A percentile compares a stretch with the other conserved stretches of the same genome.
phyloP scores from a whole-genome alignment of 129 eudicot genomes.

The Silybum marianum region DNA sequence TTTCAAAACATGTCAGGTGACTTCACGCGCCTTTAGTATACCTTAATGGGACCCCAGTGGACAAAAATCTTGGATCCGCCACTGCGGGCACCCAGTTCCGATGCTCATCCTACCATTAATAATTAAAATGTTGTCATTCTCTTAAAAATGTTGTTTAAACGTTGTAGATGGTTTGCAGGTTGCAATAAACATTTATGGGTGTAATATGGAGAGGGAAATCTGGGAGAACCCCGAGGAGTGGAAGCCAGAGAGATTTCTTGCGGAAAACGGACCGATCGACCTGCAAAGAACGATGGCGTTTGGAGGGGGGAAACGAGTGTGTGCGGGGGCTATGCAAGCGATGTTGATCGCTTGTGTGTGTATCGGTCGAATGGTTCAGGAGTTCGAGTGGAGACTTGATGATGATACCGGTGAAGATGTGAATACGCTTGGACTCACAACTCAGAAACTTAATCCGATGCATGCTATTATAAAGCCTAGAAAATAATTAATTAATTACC shows the following conservation, averaged over 20 bases:
- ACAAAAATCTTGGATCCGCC: too few species aligned
- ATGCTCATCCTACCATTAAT: neutral
- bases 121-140: neutral
- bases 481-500: neutral
- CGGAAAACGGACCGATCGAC: slow-evolving; percentile 18
- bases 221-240: slow-evolving; percentile 63
- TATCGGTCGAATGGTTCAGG: slow-evolving; percentile 58
- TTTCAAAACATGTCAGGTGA: too few species aligned
- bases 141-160: neutral
- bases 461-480: slow-evolving; percentile 49
- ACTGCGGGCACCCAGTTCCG: too few species aligned
- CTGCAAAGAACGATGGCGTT: slow-evolving; percentile 36
- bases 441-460: slow-evolving; percentile 62
- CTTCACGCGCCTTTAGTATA: too few species aligned
- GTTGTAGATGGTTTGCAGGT: slow-evolving; percentile 27
- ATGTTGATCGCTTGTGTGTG: slow-evolving; percentile 49
- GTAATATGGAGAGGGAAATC: slow-evolving; percentile 55
- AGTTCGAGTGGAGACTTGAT: slow-evolving; percentile 57
- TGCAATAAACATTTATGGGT: slow-evolving; percentile 51
- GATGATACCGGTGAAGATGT: slow-evolving; percentile 44
- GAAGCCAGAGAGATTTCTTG: slow-evolving; percentile 58
- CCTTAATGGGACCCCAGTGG: too few species aligned
- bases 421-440: slow-evolving; percentile 49
- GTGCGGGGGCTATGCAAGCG: slow-evolving; percentile 49
- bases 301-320: slow-evolving; percentile 41